Percentiles rank a stretch among this genome's conserved stretches.
These are phyloP conservation scores for Cladosporium sp. DNA, from an alignment of 2,329 filamentous ascomycete species.

Conservation along the genomic window DNA sequence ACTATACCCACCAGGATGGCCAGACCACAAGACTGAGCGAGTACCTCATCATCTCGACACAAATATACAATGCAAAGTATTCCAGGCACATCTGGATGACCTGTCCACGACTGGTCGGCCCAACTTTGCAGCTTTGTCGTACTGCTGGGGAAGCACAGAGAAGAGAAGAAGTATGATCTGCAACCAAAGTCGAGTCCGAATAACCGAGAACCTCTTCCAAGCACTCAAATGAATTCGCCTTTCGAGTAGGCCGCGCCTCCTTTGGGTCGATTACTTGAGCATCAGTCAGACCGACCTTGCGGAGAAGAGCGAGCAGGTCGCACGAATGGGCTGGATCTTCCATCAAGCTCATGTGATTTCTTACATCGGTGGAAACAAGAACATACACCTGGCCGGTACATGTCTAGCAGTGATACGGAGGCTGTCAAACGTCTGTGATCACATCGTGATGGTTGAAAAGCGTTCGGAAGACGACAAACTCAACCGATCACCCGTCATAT, in stretches of 20 bases:
- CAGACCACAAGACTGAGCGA: not conserved
- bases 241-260: not conserved
- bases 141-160: not conserved
- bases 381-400: not conserved
- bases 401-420: no score
- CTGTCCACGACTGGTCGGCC: not conserved
- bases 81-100: not conserved
- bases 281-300: slow-evolving; percentile 12
- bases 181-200: not conserved
- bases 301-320: slow-evolving; percentile 12
- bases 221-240: not conserved
- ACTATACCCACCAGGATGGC: not conserved
- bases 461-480: no score
- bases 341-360: not conserved
- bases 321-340: slow-evolving; percentile 12
- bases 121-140: not conserved
- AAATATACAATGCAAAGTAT: not conserved
- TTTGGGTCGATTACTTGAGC: slow-evolving; percentile 1
- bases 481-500: no score
- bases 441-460: no score
- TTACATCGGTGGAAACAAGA: not conserved
- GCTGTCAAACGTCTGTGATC: no score
- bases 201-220: not conserved
- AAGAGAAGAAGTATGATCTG: not conserved
- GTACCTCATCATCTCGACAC: not conserved